Evolutionary conservation across 2,329 filamentous ascomycete genomes (phyloP), one percentile per base, ranked within the genome.

Genomic region (Alternaria gaisen): DNA sequence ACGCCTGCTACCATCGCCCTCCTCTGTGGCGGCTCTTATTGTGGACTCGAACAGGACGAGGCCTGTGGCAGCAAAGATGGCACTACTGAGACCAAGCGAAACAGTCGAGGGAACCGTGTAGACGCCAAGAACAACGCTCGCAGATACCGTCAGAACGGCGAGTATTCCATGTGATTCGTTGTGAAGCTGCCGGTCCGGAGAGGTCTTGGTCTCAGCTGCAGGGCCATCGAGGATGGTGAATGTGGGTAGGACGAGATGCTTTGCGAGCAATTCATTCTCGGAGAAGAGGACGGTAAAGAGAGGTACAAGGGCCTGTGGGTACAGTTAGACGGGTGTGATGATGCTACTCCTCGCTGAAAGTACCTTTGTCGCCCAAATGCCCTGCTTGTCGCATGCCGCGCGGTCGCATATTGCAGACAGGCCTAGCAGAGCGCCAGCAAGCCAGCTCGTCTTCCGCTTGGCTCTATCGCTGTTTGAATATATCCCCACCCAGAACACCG

Each of bases 331-430:
- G 24, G 36, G 8, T n/a, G 26, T 3, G 3, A 5, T 5, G 3
- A 3, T 28, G 1, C 6, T 18, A 26, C 3, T 50, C 8, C 20
- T 30, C 43, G n/a, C n/a, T 43, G 22, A 12, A 50, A 22, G 43
- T 68, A 83, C 82, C 79, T 83, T 82, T 22, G 79, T 79, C 73
- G 79, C 79, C 77, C 80, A 80, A n/a, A 81, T 76, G 41, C 78
- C 79, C 60, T 78, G 72, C 53, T 77, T 78, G 61, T 82, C 80
- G 64, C 78, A 77, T n/a, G 80, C 78, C 20, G 76, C 77, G 55
- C 81, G 67, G 63, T 83, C 81, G 72, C 81, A 83, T 38, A 83
- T 72, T 40, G 74, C 72, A 24, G 79, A 74, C 51, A 84, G 66
- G 11, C 78, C 80, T 38, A 83, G 72, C 51, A 82, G 71, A 10